Evolutionary conservation across 2,329 filamentous ascomycete species (phyloP).

Genomic region (Chaetomiaceae sp.): DNA sequence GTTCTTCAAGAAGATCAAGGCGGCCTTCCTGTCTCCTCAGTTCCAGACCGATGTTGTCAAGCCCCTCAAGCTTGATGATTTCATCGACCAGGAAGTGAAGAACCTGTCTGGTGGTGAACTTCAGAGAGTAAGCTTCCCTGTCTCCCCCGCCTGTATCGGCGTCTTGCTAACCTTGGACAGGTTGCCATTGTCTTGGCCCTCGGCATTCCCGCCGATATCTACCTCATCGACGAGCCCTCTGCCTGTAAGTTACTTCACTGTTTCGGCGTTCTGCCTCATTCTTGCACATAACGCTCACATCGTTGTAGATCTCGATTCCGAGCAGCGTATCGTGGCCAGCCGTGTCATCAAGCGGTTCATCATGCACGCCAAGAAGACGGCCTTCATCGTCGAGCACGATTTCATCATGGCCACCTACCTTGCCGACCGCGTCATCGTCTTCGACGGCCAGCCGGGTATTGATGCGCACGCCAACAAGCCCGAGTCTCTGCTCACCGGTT

Average conservation of each 20-base stretch:
- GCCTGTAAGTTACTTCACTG: constrained; percentile 47
- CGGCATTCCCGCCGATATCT: constrained; percentile 93
- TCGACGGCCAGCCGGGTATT: constrained; percentile 88
- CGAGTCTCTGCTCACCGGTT: constrained; percentile 88
- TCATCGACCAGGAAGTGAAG: constrained; percentile 99
- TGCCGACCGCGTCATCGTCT: constrained; percentile 95
- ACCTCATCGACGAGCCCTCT: constrained; percentile 95
- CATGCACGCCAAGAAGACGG: constrained; percentile 99
- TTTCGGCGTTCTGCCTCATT: not conserved
- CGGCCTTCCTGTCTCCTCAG: constrained; percentile 90
- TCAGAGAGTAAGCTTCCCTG: constrained; percentile 66
- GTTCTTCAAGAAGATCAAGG: constrained; percentile 99
- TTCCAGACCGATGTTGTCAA: constrained; percentile 99
- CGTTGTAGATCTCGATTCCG: constrained; percentile 74
- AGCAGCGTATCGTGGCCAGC: constrained; percentile 96
- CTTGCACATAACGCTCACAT: not conserved
- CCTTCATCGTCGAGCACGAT: constrained; percentile 99
- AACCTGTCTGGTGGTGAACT: constrained; percentile 98
- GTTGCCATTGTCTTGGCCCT: constrained; percentile 80
- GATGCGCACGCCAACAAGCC: constrained; percentile 83
- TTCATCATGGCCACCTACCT: constrained; percentile 84
- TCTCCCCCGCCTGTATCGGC: not conserved
- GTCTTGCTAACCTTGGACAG: constrained; percentile 16
- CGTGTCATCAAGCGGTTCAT: constrained; percentile 99
- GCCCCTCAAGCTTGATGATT: constrained; percentile 97